Conservation (phyloP, 306 rosid species). For the Cucurbita moschata region DNA sequence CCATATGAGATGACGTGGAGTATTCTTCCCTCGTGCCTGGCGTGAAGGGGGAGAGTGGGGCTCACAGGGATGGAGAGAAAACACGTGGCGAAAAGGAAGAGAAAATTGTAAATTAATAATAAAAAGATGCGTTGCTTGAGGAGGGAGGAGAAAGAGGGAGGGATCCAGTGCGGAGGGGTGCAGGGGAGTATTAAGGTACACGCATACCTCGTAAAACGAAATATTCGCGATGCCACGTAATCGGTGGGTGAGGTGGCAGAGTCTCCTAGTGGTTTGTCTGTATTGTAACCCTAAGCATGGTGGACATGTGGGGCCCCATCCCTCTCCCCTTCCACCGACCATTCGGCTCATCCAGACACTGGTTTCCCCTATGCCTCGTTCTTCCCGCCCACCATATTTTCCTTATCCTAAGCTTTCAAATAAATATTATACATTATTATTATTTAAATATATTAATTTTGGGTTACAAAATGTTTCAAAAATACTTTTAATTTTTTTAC, state of each 20-base stretch:
- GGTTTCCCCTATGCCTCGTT: background rate
- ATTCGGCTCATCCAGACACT: background rate
- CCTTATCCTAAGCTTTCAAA: background rate
- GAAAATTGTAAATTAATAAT: too few species aligned
- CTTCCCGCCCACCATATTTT: background rate
- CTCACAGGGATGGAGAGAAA: background rate
- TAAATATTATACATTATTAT: background rate
- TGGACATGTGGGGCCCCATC: background rate
- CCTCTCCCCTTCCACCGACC: background rate
- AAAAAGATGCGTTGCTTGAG: background rate
- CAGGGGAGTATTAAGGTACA: background rate
- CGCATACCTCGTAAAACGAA: background rate
- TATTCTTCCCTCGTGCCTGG: background rate
- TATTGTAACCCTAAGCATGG: background rate
- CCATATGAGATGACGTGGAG: background rate
- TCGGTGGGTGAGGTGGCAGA: background rate
- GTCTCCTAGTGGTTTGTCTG: background rate
- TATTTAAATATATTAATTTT: background rate
- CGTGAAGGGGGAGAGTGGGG: background rate
- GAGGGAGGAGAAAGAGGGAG: background rate
- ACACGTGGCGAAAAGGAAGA: background rate
- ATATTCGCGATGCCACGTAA: conserved; percentile 1
- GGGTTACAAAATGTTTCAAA: too few species aligned
- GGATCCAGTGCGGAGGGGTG: background rate
- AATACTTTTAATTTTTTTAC: too few species aligned